Conservation (phyloP, 2,329 filamentous ascomycete genomes). For the Aspergillus quadrilineatus region DNA sequence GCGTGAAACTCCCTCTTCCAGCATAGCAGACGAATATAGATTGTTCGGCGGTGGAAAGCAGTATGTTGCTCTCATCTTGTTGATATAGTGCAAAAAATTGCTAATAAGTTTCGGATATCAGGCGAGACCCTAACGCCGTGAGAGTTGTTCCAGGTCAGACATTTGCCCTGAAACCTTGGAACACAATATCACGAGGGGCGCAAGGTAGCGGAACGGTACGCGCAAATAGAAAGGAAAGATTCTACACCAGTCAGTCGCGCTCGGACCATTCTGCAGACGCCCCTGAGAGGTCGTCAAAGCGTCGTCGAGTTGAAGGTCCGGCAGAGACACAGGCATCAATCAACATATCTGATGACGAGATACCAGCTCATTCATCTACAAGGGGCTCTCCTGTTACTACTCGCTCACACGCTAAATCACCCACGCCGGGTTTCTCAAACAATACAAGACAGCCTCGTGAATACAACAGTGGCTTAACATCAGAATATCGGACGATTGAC, state of each 20-base stretch:
- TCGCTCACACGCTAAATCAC: slow-evolving; percentile 19
- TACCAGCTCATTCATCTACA: slow-evolving; percentile 8
- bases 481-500: slow-evolving; percentile 26
- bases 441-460: slow-evolving; percentile 5
- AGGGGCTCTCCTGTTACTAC: slow-evolving; percentile 10
- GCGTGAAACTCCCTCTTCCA: slow-evolving; percentile 6
- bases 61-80: slow-evolving; percentile 16
- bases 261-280: slow-evolving; percentile 17
- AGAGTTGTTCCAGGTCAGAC: slow-evolving; percentile 31
- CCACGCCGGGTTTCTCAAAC: slow-evolving; percentile 22
- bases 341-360: slow-evolving; percentile 23
- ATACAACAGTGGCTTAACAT: not conserved
- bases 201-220: slow-evolving; percentile 37
- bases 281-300: slow-evolving; percentile 29
- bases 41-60: slow-evolving; percentile 19
- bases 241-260: slow-evolving; percentile 9
- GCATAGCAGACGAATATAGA: slow-evolving; percentile 23
- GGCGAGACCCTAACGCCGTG: slow-evolving; percentile 22
- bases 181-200: slow-evolving; percentile 26
- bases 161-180: slow-evolving; percentile 25
- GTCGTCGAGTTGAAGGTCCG: slow-evolving; percentile 26
- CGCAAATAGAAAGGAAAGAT: slow-evolving; percentile 21
- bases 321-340: slow-evolving; percentile 4
- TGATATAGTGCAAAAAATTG: not conserved
- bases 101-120: slow-evolving; percentile 1